Percentiles rank a stretch among this genome's conserved stretches.
Conservation (phyloP, 2,329 filamentous ascomycete genomes). For the Stemphylium beticola region DNA sequence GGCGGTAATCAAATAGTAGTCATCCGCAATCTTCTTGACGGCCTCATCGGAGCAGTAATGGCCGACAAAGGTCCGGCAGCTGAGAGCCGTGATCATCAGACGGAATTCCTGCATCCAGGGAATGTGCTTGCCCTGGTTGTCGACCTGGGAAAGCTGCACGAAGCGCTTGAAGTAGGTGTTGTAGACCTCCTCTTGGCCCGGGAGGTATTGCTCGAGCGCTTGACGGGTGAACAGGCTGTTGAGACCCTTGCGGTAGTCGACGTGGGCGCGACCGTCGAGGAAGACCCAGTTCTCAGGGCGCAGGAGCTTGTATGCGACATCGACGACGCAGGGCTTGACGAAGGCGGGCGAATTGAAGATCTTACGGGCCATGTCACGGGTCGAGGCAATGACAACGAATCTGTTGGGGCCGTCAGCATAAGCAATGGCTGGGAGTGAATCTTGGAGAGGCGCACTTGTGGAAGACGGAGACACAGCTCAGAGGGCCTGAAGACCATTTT, state of each 20-base stretch:
- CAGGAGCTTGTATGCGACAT: constrained; percentile 90
- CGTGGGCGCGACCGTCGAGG: constrained; percentile 90
- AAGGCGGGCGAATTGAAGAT: constrained; percentile 92
- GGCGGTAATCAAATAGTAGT: constrained; percentile 96
- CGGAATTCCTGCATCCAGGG: constrained; percentile 93
- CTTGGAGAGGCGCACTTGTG: constrained; percentile 75
- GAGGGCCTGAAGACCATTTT: constrained; percentile 88
- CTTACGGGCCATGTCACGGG: constrained; percentile 93
- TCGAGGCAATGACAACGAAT: constrained; percentile 96
- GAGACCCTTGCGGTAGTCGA: constrained; percentile 96
- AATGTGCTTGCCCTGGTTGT: constrained; percentile 73
- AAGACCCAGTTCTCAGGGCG: constrained; percentile 96
- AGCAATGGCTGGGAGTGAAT: neutral
- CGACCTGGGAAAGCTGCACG: constrained; percentile 71
- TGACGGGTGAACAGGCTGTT: constrained; percentile 93
- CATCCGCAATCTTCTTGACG: constrained; percentile 92
- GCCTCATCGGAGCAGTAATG: constrained; percentile 91
- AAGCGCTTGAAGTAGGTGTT: constrained; percentile 84
- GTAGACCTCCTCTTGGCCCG: constrained; percentile 91
- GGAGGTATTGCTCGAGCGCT: constrained; percentile 86
- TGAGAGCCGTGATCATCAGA: constrained; percentile 92
- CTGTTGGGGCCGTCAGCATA: constrained; percentile 54
- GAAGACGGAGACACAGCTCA: constrained; percentile 98
- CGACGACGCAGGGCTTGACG: constrained; percentile 96
- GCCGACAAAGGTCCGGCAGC: constrained; percentile 95